Evolutionary conservation across 2,329 filamentous ascomycete genomes (phyloP).

Genomic region (Hypoxylon sp.): DNA sequence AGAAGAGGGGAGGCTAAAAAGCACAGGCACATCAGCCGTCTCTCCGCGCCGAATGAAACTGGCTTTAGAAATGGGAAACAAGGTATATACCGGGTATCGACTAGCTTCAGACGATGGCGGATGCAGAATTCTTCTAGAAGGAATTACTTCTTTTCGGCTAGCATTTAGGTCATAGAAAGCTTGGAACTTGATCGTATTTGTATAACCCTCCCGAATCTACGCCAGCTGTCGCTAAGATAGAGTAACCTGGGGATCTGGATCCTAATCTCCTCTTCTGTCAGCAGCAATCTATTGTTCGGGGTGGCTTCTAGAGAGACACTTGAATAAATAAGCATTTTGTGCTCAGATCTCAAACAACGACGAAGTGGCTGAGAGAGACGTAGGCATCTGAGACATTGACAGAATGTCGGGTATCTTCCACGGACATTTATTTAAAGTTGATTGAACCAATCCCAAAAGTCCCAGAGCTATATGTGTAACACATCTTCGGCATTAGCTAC

Average conservation of each 20-base stretch:
- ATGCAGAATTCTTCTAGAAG: slow-evolving; percentile 38
- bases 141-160: too few species aligned
- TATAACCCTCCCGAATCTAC: not conserved
- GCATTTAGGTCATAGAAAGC: too few species aligned
- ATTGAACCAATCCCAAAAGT: too few species aligned
- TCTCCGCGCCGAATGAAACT: slow-evolving; percentile 2
- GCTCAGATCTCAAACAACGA: too few species aligned
- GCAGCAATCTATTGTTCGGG: not conserved
- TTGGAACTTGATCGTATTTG: too few species aligned
- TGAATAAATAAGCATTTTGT: slow-evolving; percentile 4
- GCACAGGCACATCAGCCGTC: slow-evolving; percentile 3
- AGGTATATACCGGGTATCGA: slow-evolving; percentile 17
- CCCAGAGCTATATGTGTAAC: slow-evolving; percentile 11
- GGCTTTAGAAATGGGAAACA: slow-evolving; percentile 16
- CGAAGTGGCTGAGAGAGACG: too few species aligned
- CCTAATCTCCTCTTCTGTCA: slow-evolving; percentile 3
- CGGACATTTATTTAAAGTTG: too few species aligned
- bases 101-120: slow-evolving; percentile 30
- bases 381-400: slow-evolving; percentile 24
- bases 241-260: not conserved
- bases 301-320: slow-evolving; percentile 1
- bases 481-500: slow-evolving; percentile 16
- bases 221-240: slow-evolving; percentile 1
- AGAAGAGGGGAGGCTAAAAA: slow-evolving; percentile 6
- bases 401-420: slow-evolving; percentile 6